These are phyloP conservation scores for Trypanosoma caninum DNA, from an alignment of 208 protist species.

Conservation along the genomic window DNA sequence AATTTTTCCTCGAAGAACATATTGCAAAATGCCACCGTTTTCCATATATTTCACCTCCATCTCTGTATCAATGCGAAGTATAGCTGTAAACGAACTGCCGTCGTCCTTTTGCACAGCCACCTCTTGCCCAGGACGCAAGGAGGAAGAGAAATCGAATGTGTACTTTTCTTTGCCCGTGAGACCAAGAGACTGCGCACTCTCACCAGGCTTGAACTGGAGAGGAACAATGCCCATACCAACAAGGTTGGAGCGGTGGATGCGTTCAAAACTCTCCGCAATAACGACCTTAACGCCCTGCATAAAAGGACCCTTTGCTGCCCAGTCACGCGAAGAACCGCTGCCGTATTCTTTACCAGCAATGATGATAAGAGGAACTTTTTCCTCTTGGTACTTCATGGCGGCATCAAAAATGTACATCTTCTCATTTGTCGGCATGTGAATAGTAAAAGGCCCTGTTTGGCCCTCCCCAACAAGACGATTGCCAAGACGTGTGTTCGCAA, in stretches of 20 bases:
- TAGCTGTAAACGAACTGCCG: constrained; percentile 85
- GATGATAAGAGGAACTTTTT: constrained; percentile 78
- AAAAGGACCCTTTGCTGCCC: constrained; percentile 96
- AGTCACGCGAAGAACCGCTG: constrained; percentile 94
- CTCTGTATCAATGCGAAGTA: constrained; percentile 93
- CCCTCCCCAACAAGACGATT: constrained; percentile 90
- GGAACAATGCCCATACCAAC: constrained; percentile 96
- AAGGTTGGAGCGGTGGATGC: constrained; percentile 95
- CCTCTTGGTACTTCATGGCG: constrained; percentile 85
- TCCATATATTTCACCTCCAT: constrained; percentile 94
- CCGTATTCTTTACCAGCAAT: constrained; percentile 96
- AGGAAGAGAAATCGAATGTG: constrained; percentile 79
- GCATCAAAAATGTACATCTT: constrained; percentile 94
- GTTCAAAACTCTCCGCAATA: constrained; percentile 93
- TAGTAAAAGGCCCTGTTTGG: constrained; percentile 90
- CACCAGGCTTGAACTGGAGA: constrained; percentile 91
- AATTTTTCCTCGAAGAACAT: constrained; percentile 86
- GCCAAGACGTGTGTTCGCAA: constrained; percentile 94
- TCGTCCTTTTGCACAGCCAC: constrained; percentile 81
- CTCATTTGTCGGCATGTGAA: constrained; percentile 91
- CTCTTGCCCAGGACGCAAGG: constrained; percentile 80
- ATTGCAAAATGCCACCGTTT: constrained; percentile 93
- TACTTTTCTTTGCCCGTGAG: constrained; percentile 93
- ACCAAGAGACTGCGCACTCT: constrained; percentile 80
- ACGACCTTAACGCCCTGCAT: constrained; percentile 93